phyloP scores from a whole-genome alignment of 768 basidiomycete species.

The Leucocoprinus birnbaumii region DNA sequence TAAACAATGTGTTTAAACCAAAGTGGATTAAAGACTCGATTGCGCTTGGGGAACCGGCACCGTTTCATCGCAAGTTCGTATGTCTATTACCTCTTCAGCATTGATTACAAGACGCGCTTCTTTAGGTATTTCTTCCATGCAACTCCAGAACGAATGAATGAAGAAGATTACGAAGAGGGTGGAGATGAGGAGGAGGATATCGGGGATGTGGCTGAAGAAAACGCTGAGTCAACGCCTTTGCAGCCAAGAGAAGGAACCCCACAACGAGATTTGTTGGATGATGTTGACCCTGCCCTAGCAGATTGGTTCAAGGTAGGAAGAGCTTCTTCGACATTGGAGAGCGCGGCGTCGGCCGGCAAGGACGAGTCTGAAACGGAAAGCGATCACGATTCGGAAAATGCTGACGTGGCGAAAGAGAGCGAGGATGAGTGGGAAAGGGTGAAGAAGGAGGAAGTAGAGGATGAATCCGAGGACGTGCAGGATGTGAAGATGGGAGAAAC shows the following conservation, averaged over 20 bases:
- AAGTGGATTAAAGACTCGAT: slow-evolving; percentile 83
- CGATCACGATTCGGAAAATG: slow-evolving; percentile 70
- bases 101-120: not conserved
- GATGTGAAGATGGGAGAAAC: slow-evolving; percentile 72
- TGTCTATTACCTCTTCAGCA: not conserved
- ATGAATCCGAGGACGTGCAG: slow-evolving; percentile 16
- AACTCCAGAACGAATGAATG: slow-evolving; percentile 43
- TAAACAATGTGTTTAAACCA: slow-evolving; percentile 73
- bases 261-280: slow-evolving; percentile 23
- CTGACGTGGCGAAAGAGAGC: slow-evolving; percentile 40
- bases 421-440: slow-evolving; percentile 40
- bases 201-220: slow-evolving; percentile 14
- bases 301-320: slow-evolving; percentile 24
- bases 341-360: slow-evolving; percentile 46
- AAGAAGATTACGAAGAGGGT: slow-evolving; percentile 49
- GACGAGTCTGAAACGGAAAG: slow-evolving; percentile 39
- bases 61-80: slow-evolving; percentile 65
- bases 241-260: slow-evolving; percentile 18
- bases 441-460: slow-evolving; percentile 17
- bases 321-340: not conserved
- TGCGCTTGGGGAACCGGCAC: slow-evolving; percentile 47
- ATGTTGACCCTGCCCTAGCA: slow-evolving; percentile 45
- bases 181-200: slow-evolving; percentile 33
- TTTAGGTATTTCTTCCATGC: slow-evolving; percentile 80
- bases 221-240: slow-evolving; percentile 6